These are phyloP conservation scores for Amaranthus cruentus DNA, from an alignment of 148 eudicot species.

Conservation along the genomic window DNA sequence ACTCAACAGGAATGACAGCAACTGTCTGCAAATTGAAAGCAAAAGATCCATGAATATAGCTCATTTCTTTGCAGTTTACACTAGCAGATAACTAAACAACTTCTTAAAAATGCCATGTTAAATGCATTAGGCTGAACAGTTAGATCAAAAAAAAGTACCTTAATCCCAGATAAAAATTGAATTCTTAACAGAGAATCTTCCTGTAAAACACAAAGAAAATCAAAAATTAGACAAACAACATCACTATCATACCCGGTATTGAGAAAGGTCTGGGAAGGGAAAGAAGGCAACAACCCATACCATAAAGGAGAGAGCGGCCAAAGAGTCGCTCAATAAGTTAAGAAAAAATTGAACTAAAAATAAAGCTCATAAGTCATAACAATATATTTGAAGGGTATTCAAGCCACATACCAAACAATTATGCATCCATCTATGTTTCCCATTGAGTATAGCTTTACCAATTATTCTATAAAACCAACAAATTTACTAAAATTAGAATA, in stretches of 20 bases:
- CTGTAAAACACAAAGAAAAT: slow-evolving; percentile 28
- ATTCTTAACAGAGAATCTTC: slow-evolving; percentile 43
- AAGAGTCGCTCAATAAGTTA: background rate
- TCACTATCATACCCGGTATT: too few species aligned
- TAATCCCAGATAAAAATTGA: slow-evolving; percentile 56
- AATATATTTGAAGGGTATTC: background rate
- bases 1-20: slow-evolving; percentile 62
- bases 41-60: background rate
- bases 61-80: background rate
- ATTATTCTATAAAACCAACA: slow-evolving; percentile 39
- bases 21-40: slow-evolving; percentile 50
- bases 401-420: slow-evolving; percentile 20
- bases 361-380: background rate
- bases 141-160: slow-evolving; percentile 37
- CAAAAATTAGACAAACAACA: slow-evolving; percentile 5
- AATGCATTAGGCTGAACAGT: background rate
- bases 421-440: slow-evolving; percentile 61
- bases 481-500: slow-evolving; percentile 16
- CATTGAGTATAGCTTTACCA: slow-evolving; percentile 65
- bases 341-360: background rate
- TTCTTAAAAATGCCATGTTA: background rate
- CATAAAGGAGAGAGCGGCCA: too few species aligned
- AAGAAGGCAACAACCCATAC: too few species aligned
- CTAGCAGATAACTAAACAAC: background rate
- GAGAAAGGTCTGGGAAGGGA: too few species aligned